A percentile compares a stretch with the other conserved stretches of the same genome.
Conservation (phyloP, 83 land plant species). For the Picea engelmannii region DNA sequence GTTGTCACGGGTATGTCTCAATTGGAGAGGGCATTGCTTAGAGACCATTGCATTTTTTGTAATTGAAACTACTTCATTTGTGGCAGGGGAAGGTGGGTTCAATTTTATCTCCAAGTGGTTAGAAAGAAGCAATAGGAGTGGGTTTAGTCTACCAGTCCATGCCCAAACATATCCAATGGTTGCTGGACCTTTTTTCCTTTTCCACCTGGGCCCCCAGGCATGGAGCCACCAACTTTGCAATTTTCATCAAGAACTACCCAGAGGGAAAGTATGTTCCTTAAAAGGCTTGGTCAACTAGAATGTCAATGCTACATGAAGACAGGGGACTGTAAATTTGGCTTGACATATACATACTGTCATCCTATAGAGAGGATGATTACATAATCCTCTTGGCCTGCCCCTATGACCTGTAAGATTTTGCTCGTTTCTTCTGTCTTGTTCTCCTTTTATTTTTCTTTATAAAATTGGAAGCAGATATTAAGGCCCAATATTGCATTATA, state of each 20-base stretch:
- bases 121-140: conserved; percentile 39
- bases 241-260: conserved; percentile 14
- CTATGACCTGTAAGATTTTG: conserved; percentile 48
- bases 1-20: not conserved
- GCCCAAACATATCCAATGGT: conserved; percentile 33
- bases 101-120: conserved; percentile 47
- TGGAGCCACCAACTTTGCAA: conserved; percentile 52
- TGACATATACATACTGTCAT: conserved; percentile 64
- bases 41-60: not conserved
- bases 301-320: conserved; percentile 67
- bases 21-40: not conserved
- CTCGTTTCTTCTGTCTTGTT: not conserved
- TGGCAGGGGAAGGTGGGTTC: conserved; percentile 61
- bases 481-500: too few species aligned
- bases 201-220: conserved; percentile 44
- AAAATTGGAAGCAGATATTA: not conserved
- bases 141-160: conserved; percentile 44
- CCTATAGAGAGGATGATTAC: conserved; percentile 40
- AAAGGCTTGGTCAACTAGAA: conserved; percentile 67
- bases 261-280: conserved; percentile 34
- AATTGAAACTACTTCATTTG: too few species aligned
- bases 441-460: too few species aligned
- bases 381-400: conserved; percentile 54
- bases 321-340: conserved; percentile 69
- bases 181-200: conserved; percentile 36